Base-by-base conservation (phyloP, 495 filamentous ascomycete species). In the Parachaetomium inaequale region DNA sequence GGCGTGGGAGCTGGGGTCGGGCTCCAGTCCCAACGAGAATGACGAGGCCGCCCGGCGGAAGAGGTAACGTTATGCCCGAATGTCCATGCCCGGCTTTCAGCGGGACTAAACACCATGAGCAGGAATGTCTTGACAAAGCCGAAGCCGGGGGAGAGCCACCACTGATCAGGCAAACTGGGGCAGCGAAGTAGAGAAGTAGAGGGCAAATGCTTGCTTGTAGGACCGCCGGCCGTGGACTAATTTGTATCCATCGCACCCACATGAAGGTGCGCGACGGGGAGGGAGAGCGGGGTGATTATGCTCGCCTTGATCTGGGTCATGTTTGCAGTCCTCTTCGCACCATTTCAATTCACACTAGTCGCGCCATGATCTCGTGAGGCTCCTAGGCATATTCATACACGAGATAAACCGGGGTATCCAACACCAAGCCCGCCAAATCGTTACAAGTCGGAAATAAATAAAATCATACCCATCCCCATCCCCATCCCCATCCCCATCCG, bases 1-100 rank as follows among this genome's bases (percentile, higher is more conserved):
- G 67, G 87, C 89, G 21, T 93, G 88, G 88, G 90, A 92, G 68
- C 76, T 89, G 49, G 58, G 46, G 4, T 23, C 58, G 6, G 17
- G 32, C 6, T 25, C 49, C 11, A 29, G 51, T 21, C 10, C 47
- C 62, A 83, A 75, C 40, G 74, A 68, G 12, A 62, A 68, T 32
- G 78, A 56, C 78, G 81, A 75, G 15, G 68, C 66, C 15, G 61
- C 70, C 25, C 74, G 75, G 67, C 62, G 65, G 40, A 76, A 73
- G 56, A 68, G 63, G 63, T 66, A 57, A n/a, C 11, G 10, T n/a
- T 19, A 7, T 43, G 4, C 12, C 7, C 7, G 1, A 12, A 28
- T 2, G 15, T 45, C 4, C 19, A 1, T 8, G 6, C 14, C 23
- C n/a, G 4, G 17, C 4, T 8, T 62, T 23, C 23, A 28, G 17